These are phyloP conservation scores for Pichia thaimueangensis DNA, from an alignment of 805 yeast genomes.

Conservation along the genomic window DNA sequence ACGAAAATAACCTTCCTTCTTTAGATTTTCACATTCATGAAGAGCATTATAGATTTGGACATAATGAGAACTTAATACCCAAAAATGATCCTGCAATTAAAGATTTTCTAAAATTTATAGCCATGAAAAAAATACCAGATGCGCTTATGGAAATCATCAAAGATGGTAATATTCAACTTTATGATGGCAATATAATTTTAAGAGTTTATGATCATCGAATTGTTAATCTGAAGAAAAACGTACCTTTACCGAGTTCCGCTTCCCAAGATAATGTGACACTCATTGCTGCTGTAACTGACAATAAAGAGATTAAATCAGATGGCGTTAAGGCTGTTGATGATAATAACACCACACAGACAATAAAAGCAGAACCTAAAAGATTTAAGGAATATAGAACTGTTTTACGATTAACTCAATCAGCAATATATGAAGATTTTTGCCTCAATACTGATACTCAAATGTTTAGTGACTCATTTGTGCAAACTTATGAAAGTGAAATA, in stretches of 20 bases:
- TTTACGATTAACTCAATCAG: slow-evolving; percentile 71
- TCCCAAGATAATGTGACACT: background rate
- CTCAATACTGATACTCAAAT: slow-evolving; percentile 75
- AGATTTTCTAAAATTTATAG: slow-evolving; percentile 73
- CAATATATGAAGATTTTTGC: slow-evolving; percentile 78
- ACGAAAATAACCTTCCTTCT: slow-evolving; percentile 70
- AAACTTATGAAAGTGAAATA: slow-evolving; percentile 84
- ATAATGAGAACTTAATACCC: slow-evolving; percentile 81
- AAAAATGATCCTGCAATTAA: slow-evolving; percentile 70
- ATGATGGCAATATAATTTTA: slow-evolving; percentile 84
- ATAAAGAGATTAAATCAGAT: background rate
- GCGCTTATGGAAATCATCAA: slow-evolving; percentile 83
- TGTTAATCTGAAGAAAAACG: background rate
- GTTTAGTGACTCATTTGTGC: slow-evolving; percentile 71
- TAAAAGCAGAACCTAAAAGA: slow-evolving; percentile 24
- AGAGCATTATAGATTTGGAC: slow-evolving; percentile 86
- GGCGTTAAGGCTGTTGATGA: background rate
- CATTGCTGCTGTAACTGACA: background rate
- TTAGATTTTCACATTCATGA: slow-evolving; percentile 86
- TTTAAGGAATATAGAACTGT: slow-evolving; percentile 76
- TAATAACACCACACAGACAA: background rate
- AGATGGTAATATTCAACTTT: slow-evolving; percentile 77
- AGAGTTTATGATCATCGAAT: slow-evolving; percentile 84
- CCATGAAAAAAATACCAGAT: slow-evolving; percentile 78
- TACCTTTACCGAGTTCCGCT: background rate